Conservation (phyloP, 1,139 yeast genomes). For the Zhuliangozyma blackwelliae region DNA sequence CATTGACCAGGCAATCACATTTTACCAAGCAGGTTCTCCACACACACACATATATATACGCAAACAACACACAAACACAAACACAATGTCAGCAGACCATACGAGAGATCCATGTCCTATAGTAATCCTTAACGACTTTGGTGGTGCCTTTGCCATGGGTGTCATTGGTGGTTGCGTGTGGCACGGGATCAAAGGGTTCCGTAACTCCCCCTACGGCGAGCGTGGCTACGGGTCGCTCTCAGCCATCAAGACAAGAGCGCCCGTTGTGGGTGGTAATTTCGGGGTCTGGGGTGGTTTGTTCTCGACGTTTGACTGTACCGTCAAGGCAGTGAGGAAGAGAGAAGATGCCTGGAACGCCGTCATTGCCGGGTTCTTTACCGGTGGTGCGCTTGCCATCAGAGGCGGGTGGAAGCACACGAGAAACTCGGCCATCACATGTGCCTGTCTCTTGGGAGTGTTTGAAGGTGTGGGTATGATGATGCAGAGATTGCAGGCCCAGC, state of each 20-base stretch:
- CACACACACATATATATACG: slow-evolving; percentile 24
- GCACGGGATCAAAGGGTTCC: slow-evolving; percentile 98
- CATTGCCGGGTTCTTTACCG: slow-evolving; percentile 96
- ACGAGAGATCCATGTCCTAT: slow-evolving; percentile 99
- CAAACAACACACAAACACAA: too few species aligned
- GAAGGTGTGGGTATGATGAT: slow-evolving; percentile 98
- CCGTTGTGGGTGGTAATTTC: slow-evolving; percentile 97
- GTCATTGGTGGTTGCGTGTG: slow-evolving; percentile 96
- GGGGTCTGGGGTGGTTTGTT: slow-evolving; percentile 99
- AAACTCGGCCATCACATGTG: slow-evolving; percentile 96
- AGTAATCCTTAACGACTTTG: slow-evolving; percentile 92
- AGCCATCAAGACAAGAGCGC: slow-evolving; percentile 94
- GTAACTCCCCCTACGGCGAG: slow-evolving; percentile 97
- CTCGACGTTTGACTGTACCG: slow-evolving; percentile 92
- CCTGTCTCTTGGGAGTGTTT: slow-evolving; percentile 90
- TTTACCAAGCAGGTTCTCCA: not conserved
- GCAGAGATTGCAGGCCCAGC: slow-evolving; percentile 87
- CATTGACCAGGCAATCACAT: not conserved
- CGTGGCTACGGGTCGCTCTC: slow-evolving; percentile 84
- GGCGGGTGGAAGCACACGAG: slow-evolving; percentile 98
- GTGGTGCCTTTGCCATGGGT: slow-evolving; percentile 99
- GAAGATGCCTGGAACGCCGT: slow-evolving; percentile 99
- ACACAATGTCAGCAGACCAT: slow-evolving; percentile 86
- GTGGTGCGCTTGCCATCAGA: slow-evolving; percentile 96
- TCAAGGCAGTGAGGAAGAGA: slow-evolving; percentile 91